Conservation (phyloP, 2,329 filamentous ascomycete genomes). For the Penicillium sp. region DNA sequence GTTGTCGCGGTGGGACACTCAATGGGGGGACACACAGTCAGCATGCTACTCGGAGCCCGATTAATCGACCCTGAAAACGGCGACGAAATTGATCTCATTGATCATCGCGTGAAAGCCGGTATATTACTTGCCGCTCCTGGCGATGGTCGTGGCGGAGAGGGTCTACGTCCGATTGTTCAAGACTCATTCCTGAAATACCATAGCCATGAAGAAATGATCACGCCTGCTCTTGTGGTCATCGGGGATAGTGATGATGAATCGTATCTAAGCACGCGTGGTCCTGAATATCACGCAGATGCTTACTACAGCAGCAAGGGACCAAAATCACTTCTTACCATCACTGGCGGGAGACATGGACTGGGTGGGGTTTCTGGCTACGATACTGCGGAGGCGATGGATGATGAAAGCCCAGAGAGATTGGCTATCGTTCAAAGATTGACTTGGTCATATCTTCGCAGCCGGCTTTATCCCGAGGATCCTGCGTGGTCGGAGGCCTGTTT, state of each 20-base stretch:
- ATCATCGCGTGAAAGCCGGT: conserved; percentile 41
- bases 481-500: conserved; percentile 7
- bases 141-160: conserved; percentile 23
- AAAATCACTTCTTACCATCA: conserved; percentile 38
- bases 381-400: conserved; percentile 83
- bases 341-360: conserved; percentile 37
- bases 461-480: conserved; percentile 33
- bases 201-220: conserved; percentile 36
- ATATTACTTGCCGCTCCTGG: conserved; percentile 37
- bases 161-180: conserved; percentile 23
- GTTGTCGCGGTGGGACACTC: conserved; percentile 44
- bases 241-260: conserved; percentile 40
- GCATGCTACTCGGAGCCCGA: conserved; percentile 36
- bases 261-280: conserved; percentile 34
- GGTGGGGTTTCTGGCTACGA: conserved; percentile 36
- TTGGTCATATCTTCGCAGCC: conserved; percentile 40
- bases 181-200: conserved; percentile 32
- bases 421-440: conserved; percentile 38
- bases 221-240: conserved; percentile 38
- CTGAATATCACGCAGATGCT: conserved; percentile 42
- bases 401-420: conserved; percentile 84
- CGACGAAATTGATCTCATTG: conserved; percentile 15
- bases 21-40: conserved; percentile 36
- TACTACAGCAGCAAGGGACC: conserved; percentile 33
- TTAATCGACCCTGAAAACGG: conserved; percentile 35